Base-by-base conservation (phyloP, 164 flowering plant species). In the Liquidambar formosana region DNA sequence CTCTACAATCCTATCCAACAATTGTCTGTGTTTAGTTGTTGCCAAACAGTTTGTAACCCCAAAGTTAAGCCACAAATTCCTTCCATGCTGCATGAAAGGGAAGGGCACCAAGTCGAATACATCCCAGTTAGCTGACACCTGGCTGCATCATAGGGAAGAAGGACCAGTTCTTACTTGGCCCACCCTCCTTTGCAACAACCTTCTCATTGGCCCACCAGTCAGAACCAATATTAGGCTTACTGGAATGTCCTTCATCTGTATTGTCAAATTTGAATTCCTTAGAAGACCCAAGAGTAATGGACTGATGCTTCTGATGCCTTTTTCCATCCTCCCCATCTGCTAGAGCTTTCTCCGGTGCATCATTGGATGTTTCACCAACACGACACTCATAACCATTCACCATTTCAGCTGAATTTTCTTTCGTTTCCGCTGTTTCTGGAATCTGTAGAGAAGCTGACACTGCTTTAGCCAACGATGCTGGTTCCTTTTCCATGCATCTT, bases 81-180 rank as follows among this genome's bases (percentile, higher is more conserved):
- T 21, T 53, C 21, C 22, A 38, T 43, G 64, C 47, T n/a, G n/a
- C 48, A 61, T 61, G 23, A 10, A 15, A 61, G 48, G 25, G 64
- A 18, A 28, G n/a, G 44, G 21, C 41, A 59, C 26, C 41, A 2
- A 27, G 19, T 19, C 18, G 9, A 49, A 44, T 61, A 48, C 26
- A 8, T 38, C 8, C 26, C 28, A 59, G 67, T 65, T 78, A 81
- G 74, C 78, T 78, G 23, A 76, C 76, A 69, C 80, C 56, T 10
- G 81, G 64, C 71, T 79, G 83, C 65, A 77, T 65, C 76, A 77
- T 61, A 14, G 83, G 85, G 77, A 82, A 81, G 69, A 78, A 79
- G 26, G 80, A 66, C 85, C 85, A 82, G 25, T 76, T 63, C 68
- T 68, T 68, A 14, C 38, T 60, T 22, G 73, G 14, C 10, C 54